Percentiles rank a stretch among this genome's conserved stretches.
phyloP scores from a whole-genome alignment of 2,329 filamentous ascomycete genomes.

The Myriosclerotinia scirpicola region DNA sequence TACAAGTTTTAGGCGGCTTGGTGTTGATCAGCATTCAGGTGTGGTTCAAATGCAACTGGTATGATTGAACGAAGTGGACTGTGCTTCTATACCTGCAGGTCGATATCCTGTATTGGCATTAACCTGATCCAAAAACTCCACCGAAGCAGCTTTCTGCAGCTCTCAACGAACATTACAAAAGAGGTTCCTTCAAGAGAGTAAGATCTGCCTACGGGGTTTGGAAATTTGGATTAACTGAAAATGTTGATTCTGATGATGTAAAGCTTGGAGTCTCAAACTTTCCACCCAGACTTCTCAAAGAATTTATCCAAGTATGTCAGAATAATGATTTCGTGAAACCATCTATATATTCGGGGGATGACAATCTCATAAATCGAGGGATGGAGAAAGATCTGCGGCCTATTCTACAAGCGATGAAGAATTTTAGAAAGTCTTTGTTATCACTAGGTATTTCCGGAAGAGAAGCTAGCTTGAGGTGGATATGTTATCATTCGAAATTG shows the following conservation, averaged over 20 bases:
- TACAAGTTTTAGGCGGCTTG: constrained; percentile 9
- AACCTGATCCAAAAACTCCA: constrained; percentile 31
- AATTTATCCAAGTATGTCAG: background rate
- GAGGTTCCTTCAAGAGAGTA: constrained; percentile 35
- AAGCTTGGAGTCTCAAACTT: constrained; percentile 27
- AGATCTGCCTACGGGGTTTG: background rate
- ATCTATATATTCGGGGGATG: constrained; percentile 39
- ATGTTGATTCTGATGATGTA: background rate
- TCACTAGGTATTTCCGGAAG: background rate
- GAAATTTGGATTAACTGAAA: no score
- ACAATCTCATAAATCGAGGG: constrained; percentile 29
- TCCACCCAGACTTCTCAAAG: background rate
- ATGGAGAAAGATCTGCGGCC: constrained; percentile 9
- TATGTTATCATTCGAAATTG: background rate
- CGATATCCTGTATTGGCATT: constrained; percentile 18
- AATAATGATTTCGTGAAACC: constrained; percentile 32
- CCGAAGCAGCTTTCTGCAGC: constrained; percentile 31
- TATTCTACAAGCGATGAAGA: background rate
- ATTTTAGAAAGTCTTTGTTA: background rate
- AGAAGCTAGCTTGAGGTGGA: constrained; percentile 11
- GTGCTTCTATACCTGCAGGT: background rate
- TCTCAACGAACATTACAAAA: constrained; percentile 36
- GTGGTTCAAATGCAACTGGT: background rate
- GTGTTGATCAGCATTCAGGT: constrained; percentile 12
- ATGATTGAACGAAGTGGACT: no score